Base-by-base conservation (phyloP, 805 yeast species). In the Brettanomyces custersianus region DNA sequence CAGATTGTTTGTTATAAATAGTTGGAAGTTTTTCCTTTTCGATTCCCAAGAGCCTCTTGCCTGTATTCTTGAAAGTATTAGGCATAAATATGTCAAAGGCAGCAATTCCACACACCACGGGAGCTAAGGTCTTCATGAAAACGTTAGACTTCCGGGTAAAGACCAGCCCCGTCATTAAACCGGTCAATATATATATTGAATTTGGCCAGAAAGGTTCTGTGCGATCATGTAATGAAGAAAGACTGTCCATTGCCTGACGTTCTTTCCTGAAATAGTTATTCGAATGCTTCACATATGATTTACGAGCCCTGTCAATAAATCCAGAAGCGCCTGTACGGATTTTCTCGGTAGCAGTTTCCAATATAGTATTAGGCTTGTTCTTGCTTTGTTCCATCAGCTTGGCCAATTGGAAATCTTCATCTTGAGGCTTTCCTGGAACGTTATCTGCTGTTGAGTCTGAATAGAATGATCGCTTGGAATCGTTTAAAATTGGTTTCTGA, bases 61-160 rank as follows among this genome's bases (percentile, higher is more conserved):
- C 59, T 7, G 84, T 73, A 54, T 80, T 83, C 29, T 51, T 48
- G 48, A 72, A 83, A 0, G 95, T 86, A 34, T 67, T 59, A 13
- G 95, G 95, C 48, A 84, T 66, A 47, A 82, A 77, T 54, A 72
- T 67, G 40, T 65, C 72, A 60, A 86, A 83, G 1, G 90, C 75
- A 5, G 62, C 69, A 20, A 70, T 42, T 11, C 88, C 92, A 36
- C 80, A 66, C 0, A 63, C 59, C 3, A 77, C 38, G 2, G 95
- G 95, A 12, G 71, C 60, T 1, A 70, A 42, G 3, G 68, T 63
- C 48, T 77, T 74, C 10, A 80, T 50, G 2, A 77, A 35, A 17
- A 77, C 44, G 38, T 74, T 74, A 39, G 81, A 67, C 47, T 78
- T 74, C 49, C 94, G 80, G 2, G 92, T 74, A 34, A 77, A 47